Percentiles rank a stretch among this genome's conserved stretches.
phyloP scores from a whole-genome alignment of 2,329 filamentous ascomycete genomes.

The Cladobotryum mycophilum region DNA sequence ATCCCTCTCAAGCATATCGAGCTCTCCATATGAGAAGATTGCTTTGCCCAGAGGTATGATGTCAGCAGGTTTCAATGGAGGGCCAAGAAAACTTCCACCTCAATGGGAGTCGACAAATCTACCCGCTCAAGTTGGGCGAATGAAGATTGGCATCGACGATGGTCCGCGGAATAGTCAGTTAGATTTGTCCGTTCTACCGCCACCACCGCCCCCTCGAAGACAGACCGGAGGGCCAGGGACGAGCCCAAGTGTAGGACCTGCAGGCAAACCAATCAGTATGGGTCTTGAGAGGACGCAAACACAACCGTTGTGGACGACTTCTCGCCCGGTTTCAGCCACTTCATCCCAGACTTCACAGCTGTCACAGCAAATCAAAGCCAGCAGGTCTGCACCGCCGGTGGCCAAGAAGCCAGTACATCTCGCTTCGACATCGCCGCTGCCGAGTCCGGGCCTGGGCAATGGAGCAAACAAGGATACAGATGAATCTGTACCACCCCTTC shows the following conservation, averaged over 20 bases:
- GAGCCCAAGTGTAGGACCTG: conserved; percentile 9
- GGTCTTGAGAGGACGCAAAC: conserved; percentile 20
- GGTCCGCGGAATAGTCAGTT: conserved; percentile 10
- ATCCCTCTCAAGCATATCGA: conserved; percentile 52
- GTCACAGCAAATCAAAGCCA: conserved; percentile 24
- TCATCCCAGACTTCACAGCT: conserved; percentile 31
- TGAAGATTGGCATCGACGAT: conserved; percentile 38
- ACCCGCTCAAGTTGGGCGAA: conserved; percentile 39
- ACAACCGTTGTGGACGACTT: conserved; percentile 22
- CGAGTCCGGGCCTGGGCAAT: conserved; percentile 12
- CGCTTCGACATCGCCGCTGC: conserved; percentile 22
- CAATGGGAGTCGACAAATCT: conserved; percentile 42
- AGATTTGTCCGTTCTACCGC: conserved; percentile 24
- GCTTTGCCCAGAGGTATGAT: conserved; percentile 42
- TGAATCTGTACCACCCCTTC: conserved; percentile 11
- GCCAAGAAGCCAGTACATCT: conserved; percentile 59
- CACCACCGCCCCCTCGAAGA: conserved; percentile 40
- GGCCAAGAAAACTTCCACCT: conserved; percentile 46
- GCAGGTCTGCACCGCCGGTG: conserved; percentile 47
- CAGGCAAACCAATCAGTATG: conserved; percentile 7
- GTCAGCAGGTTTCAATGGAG: conserved; percentile 38
- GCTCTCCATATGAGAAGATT: conserved; percentile 54
- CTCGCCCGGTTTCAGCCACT: conserved; percentile 28
- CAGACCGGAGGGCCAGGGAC: conserved; percentile 24
- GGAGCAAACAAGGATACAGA: conserved; percentile 15